Base-by-base conservation (phyloP, 352 stramenopile species). In the Globisporangium orthogonon region DNA sequence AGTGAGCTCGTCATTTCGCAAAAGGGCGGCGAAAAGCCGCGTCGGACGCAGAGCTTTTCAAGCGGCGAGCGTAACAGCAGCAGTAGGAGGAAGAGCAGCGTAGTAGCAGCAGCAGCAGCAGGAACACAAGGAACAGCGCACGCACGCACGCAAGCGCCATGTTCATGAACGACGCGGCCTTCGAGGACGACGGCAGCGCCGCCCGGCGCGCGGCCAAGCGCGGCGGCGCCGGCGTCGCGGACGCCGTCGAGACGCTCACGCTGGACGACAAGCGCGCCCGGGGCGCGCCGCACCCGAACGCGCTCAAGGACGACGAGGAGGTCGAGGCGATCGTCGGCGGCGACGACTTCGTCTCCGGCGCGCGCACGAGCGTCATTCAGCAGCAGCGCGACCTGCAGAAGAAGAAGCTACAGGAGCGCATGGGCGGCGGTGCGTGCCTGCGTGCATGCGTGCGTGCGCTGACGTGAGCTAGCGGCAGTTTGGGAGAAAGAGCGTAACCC, bases 381-480 rank as follows among this genome's bases (percentile, higher is more conserved):
- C 83, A 94, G 60, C 83, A 94, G 56, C 81, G 82, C 2, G 83
- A 94, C 31, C 59, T 91, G 18, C 83, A 94, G 66, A 94, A 91
- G 70, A 94, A 91, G 60, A 94, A 91, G 60, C 73, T 93, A 0
- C 83, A 93, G 46, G 82, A 90, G 41, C 77, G 83, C 54, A 87
- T 91, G 78, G 84, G 76, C 49, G 81, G 75, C 61, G 81, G 83
- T 92, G 68, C 28, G 52, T 29, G 35, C 18, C 17, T 15, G 29
- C 39, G 28, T 23, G 23, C 23, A 1, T 23, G 23, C 23, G 23
- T 23, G 23, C 23, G 23, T 23, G 23, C 23, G 23, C 23, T 23
- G 23, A 23, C 23, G 23, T 23, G 23, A 23, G 23, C 23, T 23
- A 23, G 23, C 23, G 23, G 23, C 23, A 23, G 23, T 23, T 23